Evolutionary conservation across 257 asterid species (phyloP).

Genomic region (Orobanche coerulescens): DNA sequence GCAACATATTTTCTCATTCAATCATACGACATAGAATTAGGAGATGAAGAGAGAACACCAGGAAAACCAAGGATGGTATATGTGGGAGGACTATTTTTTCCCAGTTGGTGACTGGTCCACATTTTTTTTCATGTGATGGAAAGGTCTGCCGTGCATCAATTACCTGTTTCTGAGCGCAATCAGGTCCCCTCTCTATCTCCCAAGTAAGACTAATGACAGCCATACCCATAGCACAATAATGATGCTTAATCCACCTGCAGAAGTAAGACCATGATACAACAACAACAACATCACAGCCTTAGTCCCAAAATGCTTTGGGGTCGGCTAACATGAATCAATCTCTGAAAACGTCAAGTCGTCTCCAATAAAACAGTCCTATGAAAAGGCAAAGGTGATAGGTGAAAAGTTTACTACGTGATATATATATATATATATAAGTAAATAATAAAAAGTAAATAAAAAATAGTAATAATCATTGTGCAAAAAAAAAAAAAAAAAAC

Average conservation of each 20-base stretch:
- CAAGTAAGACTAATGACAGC: conserved; percentile 97
- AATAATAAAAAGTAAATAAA: too few relatives aligned
- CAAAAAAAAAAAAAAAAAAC: too few relatives aligned
- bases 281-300: too few relatives aligned
- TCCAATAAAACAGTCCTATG: too few relatives aligned
- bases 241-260: conserved; percentile 96
- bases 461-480: too few relatives aligned
- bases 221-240: conserved; percentile 87
- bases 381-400: too few relatives aligned
- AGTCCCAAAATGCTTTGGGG: too few relatives aligned
- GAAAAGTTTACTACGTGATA: too few relatives aligned
- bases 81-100: neutral
- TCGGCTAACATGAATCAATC: too few relatives aligned
- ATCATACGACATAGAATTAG: conserved; percentile 13
- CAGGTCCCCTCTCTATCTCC: conserved; percentile 84
- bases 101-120: conserved; percentile 15
- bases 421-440: too few relatives aligned
- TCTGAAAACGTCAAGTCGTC: too few relatives aligned
- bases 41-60: neutral
- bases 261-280: conserved; percentile 14
- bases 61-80: conserved; percentile 2
- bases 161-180: conserved; percentile 89
- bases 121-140: neutral
- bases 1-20: conserved; percentile 27
- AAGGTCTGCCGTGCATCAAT: neutral